A percentile compares a stretch with the other conserved stretches of the same genome.
Conservation (phyloP, 2,329 filamentous ascomycete species). For the Arthrobotrys conoides region DNA sequence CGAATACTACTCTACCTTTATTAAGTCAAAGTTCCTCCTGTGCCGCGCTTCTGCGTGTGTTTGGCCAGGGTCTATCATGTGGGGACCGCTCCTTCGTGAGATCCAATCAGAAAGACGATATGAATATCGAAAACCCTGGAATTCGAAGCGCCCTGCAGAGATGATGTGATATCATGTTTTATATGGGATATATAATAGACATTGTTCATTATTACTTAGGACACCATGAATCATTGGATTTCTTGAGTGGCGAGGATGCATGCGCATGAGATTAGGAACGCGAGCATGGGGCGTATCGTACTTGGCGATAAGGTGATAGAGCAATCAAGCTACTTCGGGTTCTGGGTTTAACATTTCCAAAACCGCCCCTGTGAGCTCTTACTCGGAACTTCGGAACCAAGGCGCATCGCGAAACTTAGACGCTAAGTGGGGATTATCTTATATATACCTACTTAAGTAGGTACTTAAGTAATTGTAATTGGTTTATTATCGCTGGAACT, state of each 20-base stretch:
- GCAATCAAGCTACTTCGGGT: not conserved
- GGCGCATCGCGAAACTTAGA: too few species aligned
- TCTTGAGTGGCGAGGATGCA: not conserved
- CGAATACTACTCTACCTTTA: slow-evolving; percentile 8
- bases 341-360: not conserved
- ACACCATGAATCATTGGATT: not conserved
- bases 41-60: not conserved
- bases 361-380: not conserved
- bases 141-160: slow-evolving; percentile 7
- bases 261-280: not conserved
- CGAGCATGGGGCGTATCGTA: slow-evolving; percentile 1
- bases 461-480: too few species aligned
- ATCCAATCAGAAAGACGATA: slow-evolving; percentile 11
- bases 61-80: slow-evolving; percentile 1
- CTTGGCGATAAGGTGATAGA: slow-evolving; percentile 10
- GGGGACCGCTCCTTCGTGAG: not conserved
- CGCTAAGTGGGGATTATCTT: too few species aligned
- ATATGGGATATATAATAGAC: not conserved
- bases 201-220: not conserved
- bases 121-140: slow-evolving; percentile 1
- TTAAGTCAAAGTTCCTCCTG: not conserved
- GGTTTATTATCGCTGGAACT: too few species aligned
- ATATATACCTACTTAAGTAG: too few species aligned
- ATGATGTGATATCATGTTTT: slow-evolving; percentile 8
- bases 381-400: not conserved